Conservation (phyloP, 169 alveolate genomes). For the Pseudocohnilembus persalinus region DNA sequence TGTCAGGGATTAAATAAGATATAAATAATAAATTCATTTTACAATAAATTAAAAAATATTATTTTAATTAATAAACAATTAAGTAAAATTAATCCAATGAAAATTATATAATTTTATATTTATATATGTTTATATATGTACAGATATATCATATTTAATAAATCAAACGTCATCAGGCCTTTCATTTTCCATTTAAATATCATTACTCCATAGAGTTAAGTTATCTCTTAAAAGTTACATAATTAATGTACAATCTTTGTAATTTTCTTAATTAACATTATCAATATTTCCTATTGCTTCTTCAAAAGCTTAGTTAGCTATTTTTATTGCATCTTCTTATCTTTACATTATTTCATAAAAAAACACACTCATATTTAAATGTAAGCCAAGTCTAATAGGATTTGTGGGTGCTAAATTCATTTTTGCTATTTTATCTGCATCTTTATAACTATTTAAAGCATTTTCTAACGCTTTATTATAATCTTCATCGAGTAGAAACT, state of each 20-base stretch:
- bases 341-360: slow-evolving; percentile 68
- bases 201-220: slow-evolving; percentile 38
- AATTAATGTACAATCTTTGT: slow-evolving; percentile 67
- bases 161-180: too few species aligned
- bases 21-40: too few species aligned
- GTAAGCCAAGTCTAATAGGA: slow-evolving; percentile 75
- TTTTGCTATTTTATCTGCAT: slow-evolving; percentile 67
- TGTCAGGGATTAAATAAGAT: too few species aligned
- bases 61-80: too few species aligned
- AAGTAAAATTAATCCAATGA: too few species aligned
- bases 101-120: too few species aligned
- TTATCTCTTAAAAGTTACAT: slow-evolving; percentile 62
- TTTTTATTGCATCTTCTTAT: slow-evolving; percentile 55
- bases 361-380: slow-evolving; percentile 76
- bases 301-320: slow-evolving; percentile 65
- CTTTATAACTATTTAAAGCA: slow-evolving; percentile 71
- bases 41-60: too few species aligned
- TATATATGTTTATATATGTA: too few species aligned
- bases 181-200: slow-evolving; percentile 12
- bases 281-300: slow-evolving; percentile 71
- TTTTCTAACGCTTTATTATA: slow-evolving; percentile 55
- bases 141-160: too few species aligned
- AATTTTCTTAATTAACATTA: slow-evolving; percentile 69
- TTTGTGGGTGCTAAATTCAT: slow-evolving; percentile 60
- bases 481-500: slow-evolving; percentile 62